A percentile compares a stretch with the other conserved stretches of the same genome.
phyloP scores from a whole-genome alignment of 768 basidiomycete species.

The Candolleomyces aberdarensis region DNA sequence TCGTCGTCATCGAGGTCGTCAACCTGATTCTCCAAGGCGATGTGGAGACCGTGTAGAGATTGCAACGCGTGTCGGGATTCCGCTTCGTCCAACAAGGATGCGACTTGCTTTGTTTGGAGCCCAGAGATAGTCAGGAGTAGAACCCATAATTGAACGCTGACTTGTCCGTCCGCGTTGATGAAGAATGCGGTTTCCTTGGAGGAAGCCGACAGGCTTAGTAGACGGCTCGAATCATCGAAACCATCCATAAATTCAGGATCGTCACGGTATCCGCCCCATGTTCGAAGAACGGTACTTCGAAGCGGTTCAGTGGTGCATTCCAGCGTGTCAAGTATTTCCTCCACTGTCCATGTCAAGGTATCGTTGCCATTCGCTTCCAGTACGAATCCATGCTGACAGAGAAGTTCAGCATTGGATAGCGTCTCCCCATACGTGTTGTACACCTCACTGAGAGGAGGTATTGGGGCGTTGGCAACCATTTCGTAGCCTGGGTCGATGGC shows the following conservation, averaged over 20 bases:
- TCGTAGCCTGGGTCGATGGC: conserved; percentile 41
- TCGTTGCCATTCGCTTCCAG: conserved; percentile 75
- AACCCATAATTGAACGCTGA: conserved; percentile 51
- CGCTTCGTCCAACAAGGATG: background rate
- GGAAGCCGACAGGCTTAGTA: conserved; percentile 13
- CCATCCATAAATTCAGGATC: background rate
- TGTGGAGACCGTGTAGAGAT: background rate
- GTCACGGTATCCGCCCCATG: background rate
- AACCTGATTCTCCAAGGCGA: conserved; percentile 7
- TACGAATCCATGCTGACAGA: conserved; percentile 69
- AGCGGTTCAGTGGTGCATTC: background rate
- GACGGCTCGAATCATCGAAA: conserved; percentile 14
- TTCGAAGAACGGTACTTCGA: background rate
- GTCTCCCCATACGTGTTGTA: conserved; percentile 79
- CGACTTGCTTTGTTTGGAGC: background rate
- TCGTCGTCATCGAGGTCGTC: background rate
- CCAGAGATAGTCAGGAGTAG: conserved; percentile 14
- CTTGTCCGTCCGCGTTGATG: conserved; percentile 48
- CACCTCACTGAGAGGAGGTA: conserved; percentile 52
- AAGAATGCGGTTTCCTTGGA: conserved; percentile 21
- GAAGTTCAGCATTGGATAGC: conserved; percentile 61
- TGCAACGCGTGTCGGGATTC: background rate
- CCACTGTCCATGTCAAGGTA: conserved; percentile 40
- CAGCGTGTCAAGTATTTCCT: conserved; percentile 24
- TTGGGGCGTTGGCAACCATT: conserved; percentile 60